These are phyloP conservation scores for Ceratocystis ficicola DNA, from an alignment of 2,329 filamentous ascomycete genomes.

Conservation along the genomic window DNA sequence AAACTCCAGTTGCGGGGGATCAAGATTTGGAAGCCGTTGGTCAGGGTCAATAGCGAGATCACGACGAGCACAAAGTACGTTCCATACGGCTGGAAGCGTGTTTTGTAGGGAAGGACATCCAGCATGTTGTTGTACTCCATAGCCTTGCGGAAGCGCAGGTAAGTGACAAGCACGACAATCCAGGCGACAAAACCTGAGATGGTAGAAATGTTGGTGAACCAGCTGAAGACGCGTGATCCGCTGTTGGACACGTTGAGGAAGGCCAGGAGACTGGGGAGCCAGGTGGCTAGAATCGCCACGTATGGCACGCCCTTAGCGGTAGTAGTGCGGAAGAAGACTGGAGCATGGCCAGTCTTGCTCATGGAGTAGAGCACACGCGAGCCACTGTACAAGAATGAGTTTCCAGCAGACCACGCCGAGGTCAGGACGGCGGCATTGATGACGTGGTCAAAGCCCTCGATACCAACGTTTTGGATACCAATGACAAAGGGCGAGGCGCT, in stretches of 20 bases:
- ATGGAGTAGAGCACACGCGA: slow-evolving; percentile 60
- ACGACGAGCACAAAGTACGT: slow-evolving; percentile 48
- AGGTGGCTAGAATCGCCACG: slow-evolving; percentile 41
- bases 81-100: slow-evolving; percentile 48
- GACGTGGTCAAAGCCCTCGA: slow-evolving; percentile 50
- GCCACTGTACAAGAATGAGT: slow-evolving; percentile 53
- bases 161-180: slow-evolving; percentile 47
- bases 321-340: slow-evolving; percentile 41
- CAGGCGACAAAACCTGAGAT: slow-evolving; percentile 49
- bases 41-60: slow-evolving; percentile 51
- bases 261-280: slow-evolving; percentile 50
- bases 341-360: slow-evolving; percentile 54
- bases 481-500: slow-evolving; percentile 52
- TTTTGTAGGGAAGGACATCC: slow-evolving; percentile 40
- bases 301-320: slow-evolving; percentile 54
- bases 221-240: slow-evolving; percentile 53
- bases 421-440: slow-evolving; percentile 58
- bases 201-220: slow-evolving; percentile 60
- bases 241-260: slow-evolving; percentile 56
- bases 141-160: slow-evolving; percentile 47
- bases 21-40: slow-evolving; percentile 67
- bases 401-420: slow-evolving; percentile 51
- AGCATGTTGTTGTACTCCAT: slow-evolving; percentile 42
- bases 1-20: slow-evolving; percentile 52
- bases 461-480: slow-evolving; percentile 54